A percentile compares a stretch with the other conserved stretches of the same genome.
Evolutionary conservation across 2,329 filamentous ascomycete genomes (phyloP).

Genomic region (Chrysoporthe austroafricana): DNA sequence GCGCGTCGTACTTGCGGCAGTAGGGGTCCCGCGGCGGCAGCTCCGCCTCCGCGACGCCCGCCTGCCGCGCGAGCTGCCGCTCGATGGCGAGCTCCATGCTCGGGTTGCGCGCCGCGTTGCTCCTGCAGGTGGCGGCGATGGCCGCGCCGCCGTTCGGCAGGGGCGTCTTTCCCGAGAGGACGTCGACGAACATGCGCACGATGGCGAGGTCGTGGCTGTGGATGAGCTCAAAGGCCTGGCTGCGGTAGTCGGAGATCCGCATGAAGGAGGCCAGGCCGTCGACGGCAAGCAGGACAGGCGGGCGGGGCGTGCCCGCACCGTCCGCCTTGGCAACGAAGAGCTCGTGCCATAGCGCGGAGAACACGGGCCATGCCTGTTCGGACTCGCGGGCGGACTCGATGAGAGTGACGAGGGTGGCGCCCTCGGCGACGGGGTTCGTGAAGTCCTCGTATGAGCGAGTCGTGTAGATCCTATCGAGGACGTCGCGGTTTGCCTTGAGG

Average conservation of each 20-base stretch:
- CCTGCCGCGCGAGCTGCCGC: conserved; percentile 53
- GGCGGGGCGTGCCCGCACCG: conserved; percentile 47
- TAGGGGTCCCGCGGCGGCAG: conserved; percentile 54
- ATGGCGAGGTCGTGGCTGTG: conserved; percentile 86
- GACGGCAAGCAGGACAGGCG: conserved; percentile 71
- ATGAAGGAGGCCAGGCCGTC: conserved; percentile 85
- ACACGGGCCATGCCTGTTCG: conserved; percentile 79
- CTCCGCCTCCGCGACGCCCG: conserved; percentile 34
- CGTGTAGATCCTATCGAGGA: conserved; percentile 60
- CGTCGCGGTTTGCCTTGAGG: conserved; percentile 68
- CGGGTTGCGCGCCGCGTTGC: conserved; percentile 67
- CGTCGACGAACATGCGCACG: conserved; percentile 73
- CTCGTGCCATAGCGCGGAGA: conserved; percentile 81
- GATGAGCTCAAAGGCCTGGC: conserved; percentile 70
- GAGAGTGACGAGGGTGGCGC: conserved; percentile 69
- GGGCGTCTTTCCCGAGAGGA: conserved; percentile 63
- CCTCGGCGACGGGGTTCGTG: conserved; percentile 56
- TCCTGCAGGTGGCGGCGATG: conserved; percentile 73
- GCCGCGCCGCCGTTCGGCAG: conserved; percentile 78
- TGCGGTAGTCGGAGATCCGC: conserved; percentile 75
- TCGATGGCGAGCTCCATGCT: conserved; percentile 71
- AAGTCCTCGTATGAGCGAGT: conserved; percentile 49
- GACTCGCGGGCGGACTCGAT: conserved; percentile 73
- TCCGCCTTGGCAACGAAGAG: conserved; percentile 50
- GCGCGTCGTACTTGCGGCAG: conserved; percentile 59